phyloP scores from a whole-genome alignment of 371 early-diverging fungal species.

The Rhizopus stolonifer region DNA sequence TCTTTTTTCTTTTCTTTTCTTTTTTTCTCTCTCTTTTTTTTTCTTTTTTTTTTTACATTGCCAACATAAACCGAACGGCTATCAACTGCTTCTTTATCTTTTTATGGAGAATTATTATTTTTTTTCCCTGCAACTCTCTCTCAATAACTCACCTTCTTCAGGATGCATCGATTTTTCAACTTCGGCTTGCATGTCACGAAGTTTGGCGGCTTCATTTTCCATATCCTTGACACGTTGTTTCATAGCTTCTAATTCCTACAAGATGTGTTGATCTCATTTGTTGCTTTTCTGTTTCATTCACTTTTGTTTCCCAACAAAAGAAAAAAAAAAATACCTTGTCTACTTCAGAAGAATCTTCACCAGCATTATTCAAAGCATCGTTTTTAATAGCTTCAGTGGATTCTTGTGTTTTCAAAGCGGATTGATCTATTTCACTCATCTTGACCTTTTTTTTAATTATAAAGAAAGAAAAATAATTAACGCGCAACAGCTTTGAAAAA shows the following conservation, averaged over 20 bases:
- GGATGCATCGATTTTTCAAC: slow-evolving; percentile 78
- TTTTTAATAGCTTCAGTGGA: background rate
- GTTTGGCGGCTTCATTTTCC: slow-evolving; percentile 95
- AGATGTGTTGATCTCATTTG: background rate
- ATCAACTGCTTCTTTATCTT: slow-evolving; percentile 85
- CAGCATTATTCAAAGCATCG: background rate
- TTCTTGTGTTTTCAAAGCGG: background rate
- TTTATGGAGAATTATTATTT: slow-evolving; percentile 3
- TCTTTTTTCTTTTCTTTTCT: background rate
- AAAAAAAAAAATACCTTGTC: slow-evolving; percentile 31
- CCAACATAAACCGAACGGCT: slow-evolving; percentile 93
- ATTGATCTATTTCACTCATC: background rate
- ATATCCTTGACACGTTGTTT: slow-evolving; percentile 86
- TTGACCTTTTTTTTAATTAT: no score
- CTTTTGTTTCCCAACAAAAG: no score
- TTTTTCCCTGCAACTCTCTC: background rate
- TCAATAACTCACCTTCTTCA: slow-evolving; percentile 52
- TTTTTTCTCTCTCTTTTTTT: background rate
- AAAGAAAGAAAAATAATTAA: no score
- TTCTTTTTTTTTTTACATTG: slow-evolving; percentile 62
- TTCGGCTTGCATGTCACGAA: slow-evolving; percentile 89
- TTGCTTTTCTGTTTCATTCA: background rate
- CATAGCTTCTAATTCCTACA: slow-evolving; percentile 78
- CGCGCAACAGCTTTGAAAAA: no score
- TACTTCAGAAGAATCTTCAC: slow-evolving; percentile 25